Evolutionary conservation across 805 yeast species (phyloP).

Genomic region (Nakazawaea laoshanensis): DNA sequence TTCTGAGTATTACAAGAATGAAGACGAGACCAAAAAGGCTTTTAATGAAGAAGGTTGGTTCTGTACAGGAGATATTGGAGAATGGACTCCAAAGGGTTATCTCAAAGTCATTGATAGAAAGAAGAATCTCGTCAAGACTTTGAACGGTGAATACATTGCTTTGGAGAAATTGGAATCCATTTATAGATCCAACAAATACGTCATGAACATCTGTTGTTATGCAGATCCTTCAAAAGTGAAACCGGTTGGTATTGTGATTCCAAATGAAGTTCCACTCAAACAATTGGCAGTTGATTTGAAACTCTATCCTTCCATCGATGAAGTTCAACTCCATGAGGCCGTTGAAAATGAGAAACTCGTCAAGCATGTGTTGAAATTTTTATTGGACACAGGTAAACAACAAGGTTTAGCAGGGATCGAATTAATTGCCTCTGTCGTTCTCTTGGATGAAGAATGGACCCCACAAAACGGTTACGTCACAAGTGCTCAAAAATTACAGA

Average conservation of each 20-base stretch:
- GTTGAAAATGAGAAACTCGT: constrained; percentile 50
- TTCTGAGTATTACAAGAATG: constrained; percentile 74
- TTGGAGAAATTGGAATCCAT: constrained; percentile 88
- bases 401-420: constrained; percentile 86
- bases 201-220: constrained; percentile 81
- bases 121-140: constrained; percentile 92
- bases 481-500: constrained; percentile 92
- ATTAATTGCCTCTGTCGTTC: constrained; percentile 66
- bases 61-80: constrained; percentile 93
- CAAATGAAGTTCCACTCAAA: constrained; percentile 61
- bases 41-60: constrained; percentile 84
- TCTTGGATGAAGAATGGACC: constrained; percentile 93
- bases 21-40: constrained; percentile 69
- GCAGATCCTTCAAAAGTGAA: constrained; percentile 84
- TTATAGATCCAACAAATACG: constrained; percentile 75
- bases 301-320: constrained; percentile 32
- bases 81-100: constrained; percentile 78
- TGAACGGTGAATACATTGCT: constrained; percentile 96
- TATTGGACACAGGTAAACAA: constrained; percentile 67
- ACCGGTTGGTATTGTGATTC: constrained; percentile 87
- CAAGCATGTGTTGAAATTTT: constrained; percentile 43
- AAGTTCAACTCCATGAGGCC: constrained; percentile 35
- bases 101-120: constrained; percentile 84
- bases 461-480: constrained; percentile 93
- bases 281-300: constrained; percentile 51